Evolutionary conservation across 192 early-diverging fungal species (phyloP), one percentile per base, ranked within the genome.

Genomic region (Coemansia sp.): DNA sequence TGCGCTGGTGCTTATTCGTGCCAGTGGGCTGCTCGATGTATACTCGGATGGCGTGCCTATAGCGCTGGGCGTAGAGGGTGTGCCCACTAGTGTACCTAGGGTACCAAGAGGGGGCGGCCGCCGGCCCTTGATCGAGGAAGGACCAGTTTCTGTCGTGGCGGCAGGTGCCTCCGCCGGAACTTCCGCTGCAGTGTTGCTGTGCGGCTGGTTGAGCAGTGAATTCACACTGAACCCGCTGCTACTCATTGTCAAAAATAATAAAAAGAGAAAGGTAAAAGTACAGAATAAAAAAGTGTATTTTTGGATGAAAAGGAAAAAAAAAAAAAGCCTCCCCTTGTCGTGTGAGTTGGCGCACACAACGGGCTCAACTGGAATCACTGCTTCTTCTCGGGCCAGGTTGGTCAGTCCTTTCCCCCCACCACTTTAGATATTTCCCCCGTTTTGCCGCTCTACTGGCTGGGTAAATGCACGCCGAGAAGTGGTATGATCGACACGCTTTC

Each of bases 201-300:
- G 58, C 32, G 64, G 45, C 37, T 46, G 37, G 64, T 77, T 77
- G 25, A 77, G 70, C 76, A 77, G 67, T 45, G 76, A 72, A 63
- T 63, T 72, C 44, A 77, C 76, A 39, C 76, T 77, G 41, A 77
- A 73, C 58, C 64, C 27, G 60, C 50, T 67, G 32, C 62, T n/a
- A 12, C 53, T 34, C 62, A 64, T 69, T 31, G 21, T 31, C 3
- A 25, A n/a, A 57, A 57, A 64, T 34, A 63, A 37, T 41, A 17
- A 17, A 42, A 60, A 67, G 14, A 27, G 34, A 62, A 41, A 72
- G 17, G 34, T 19, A 73, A 38, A 48, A 72, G 44, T 55, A 62
- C 59, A 57, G 17, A 69, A 34, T 34, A 44, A 4, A 67, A 34
- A 67, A 51, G 9, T 9, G 23, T 38, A 53, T 25, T 34, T 25